Conservation (phyloP, 305 asterid species). For the Fraxinus xanthoxyloides region DNA sequence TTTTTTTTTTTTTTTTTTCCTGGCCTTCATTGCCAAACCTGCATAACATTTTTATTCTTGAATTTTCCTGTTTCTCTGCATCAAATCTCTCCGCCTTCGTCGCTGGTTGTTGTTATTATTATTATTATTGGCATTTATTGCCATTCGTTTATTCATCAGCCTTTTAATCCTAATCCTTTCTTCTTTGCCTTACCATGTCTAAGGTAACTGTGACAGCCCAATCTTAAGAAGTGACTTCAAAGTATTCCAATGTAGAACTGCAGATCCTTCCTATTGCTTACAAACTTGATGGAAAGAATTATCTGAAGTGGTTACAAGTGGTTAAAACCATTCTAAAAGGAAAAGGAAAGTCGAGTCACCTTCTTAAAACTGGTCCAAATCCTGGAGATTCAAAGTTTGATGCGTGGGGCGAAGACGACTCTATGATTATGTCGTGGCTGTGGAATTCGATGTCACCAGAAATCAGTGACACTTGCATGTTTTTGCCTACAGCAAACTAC, state of each 20-base stretch:
- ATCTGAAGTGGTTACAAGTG: background rate
- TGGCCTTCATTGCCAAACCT: background rate
- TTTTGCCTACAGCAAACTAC: background rate
- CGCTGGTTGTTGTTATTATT: background rate
- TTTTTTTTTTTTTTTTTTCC: background rate
- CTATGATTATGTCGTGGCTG: background rate
- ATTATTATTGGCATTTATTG: background rate
- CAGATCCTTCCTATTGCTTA: background rate
- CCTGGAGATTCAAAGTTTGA: background rate
- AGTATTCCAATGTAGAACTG: background rate
- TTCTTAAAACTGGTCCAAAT: background rate
- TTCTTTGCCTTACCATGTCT: background rate
- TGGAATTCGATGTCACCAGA: background rate
- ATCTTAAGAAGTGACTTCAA: background rate
- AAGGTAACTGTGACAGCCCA: background rate
- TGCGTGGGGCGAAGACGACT: background rate
- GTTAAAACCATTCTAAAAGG: background rate
- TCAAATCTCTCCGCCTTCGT: background rate
- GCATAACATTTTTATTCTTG: background rate
- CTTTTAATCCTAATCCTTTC: background rate
- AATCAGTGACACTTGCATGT: background rate
- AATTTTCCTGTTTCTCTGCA: background rate
- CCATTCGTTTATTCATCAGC: background rate
- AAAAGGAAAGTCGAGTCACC: background rate
- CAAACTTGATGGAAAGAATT: background rate